phyloP scores from a whole-genome alignment of 1,284 basidiomycete species.

The Ustilago shanxiensis region DNA sequence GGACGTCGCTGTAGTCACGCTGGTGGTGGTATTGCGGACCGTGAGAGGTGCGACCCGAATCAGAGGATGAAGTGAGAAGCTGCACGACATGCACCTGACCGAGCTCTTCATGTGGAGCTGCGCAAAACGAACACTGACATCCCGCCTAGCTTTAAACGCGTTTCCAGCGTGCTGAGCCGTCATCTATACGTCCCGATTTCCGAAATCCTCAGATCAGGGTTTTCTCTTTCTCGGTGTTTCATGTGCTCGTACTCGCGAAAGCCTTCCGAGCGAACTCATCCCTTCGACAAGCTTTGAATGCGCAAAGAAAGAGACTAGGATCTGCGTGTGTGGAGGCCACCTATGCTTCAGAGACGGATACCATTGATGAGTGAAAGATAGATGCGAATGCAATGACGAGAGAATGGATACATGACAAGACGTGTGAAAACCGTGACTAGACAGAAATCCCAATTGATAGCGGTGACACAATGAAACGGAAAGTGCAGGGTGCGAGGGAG shows the following conservation, averaged over 20 bases:
- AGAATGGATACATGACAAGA: constrained; percentile 4
- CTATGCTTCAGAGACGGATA: background rate
- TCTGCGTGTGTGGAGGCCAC: background rate
- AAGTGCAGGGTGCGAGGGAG: too few relatives aligned
- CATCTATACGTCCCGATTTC: constrained; percentile 5
- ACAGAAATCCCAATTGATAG: background rate
- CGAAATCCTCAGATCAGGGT: constrained; percentile 7
- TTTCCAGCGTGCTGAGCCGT: background rate
- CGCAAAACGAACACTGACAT: background rate
- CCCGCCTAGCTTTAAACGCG: background rate
- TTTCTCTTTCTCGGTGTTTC: background rate
- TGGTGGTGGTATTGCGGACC: background rate
- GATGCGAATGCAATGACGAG: constrained; percentile 13
- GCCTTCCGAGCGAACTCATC: background rate
- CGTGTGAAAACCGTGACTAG: constrained; percentile 3
- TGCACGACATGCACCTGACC: constrained; percentile 15
- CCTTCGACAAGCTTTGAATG: background rate
- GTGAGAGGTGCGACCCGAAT: background rate
- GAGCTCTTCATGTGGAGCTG: constrained; percentile 20
- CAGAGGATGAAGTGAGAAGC: constrained; percentile 4
- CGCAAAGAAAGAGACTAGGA: background rate
- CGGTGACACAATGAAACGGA: constrained; percentile 3
- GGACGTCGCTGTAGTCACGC: too few relatives aligned
- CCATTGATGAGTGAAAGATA: background rate
- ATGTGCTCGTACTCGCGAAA: background rate